Evolutionary conservation across 2,329 filamentous ascomycete genomes (phyloP).

Genomic region (Didymella pinodella): DNA sequence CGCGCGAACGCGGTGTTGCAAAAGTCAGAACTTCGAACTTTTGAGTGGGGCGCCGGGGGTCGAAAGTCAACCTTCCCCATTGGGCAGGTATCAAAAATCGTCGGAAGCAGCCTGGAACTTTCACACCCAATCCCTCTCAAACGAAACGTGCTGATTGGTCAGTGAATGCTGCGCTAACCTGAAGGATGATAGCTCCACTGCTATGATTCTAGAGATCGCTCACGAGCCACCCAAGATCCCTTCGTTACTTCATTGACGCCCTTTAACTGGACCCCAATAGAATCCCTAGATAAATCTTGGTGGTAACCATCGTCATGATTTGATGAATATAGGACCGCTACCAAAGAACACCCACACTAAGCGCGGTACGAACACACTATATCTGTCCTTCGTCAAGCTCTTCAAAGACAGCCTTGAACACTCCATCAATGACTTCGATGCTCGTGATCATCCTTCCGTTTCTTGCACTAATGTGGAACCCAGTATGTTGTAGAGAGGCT

Average conservation of each 20-base stretch:
- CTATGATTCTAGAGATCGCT: background rate
- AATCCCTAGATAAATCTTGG: background rate
- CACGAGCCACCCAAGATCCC: background rate
- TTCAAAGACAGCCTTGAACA: background rate
- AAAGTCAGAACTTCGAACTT: slow-evolving; percentile 7
- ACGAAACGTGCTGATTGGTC: slow-evolving; percentile 1
- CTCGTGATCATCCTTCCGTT: background rate
- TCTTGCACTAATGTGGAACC: background rate
- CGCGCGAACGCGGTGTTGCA: slow-evolving; percentile 5
- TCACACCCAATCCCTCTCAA: background rate
- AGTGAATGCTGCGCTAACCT: background rate
- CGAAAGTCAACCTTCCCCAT: background rate
- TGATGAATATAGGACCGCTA: background rate
- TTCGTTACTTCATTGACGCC: background rate
- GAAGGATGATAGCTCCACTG: background rate
- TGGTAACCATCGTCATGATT: background rate
- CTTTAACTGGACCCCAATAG: background rate
- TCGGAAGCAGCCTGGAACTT: background rate
- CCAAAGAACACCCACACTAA: background rate
- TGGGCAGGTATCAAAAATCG: background rate
- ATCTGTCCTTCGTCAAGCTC: background rate
- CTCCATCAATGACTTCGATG: background rate
- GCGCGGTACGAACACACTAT: background rate
- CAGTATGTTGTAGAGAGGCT: background rate
- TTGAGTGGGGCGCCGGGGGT: slow-evolving; percentile 4